Conservation (phyloP, 306 rosid genomes). For the Glycyrrhiza uralensis region DNA sequence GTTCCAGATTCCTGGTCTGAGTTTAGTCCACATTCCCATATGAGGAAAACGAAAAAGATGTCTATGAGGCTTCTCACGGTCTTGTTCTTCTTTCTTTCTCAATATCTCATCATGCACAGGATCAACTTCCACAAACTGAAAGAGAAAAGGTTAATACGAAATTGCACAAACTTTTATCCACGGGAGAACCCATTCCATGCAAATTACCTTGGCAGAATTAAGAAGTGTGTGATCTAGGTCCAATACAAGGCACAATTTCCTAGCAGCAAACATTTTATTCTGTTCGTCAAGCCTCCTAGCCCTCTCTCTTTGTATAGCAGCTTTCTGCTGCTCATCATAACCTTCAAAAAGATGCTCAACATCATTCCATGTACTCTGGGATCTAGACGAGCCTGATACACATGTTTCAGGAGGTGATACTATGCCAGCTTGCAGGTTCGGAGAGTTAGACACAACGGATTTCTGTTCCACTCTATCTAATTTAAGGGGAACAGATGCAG, state of each 20-base stretch:
- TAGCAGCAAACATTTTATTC: slow-evolving; percentile 87
- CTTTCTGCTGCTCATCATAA: slow-evolving; percentile 86
- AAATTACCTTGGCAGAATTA: slow-evolving; percentile 94
- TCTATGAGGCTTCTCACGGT: slow-evolving; percentile 73
- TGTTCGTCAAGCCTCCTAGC: slow-evolving; percentile 89
- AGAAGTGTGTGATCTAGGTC: slow-evolving; percentile 98
- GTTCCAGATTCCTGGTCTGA: slow-evolving; percentile 96
- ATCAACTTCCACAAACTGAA: slow-evolving; percentile 94
- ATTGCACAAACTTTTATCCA: slow-evolving; percentile 8
- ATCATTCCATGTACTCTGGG: slow-evolving; percentile 76
- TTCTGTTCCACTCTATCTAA: slow-evolving; percentile 51
- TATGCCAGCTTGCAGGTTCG: slow-evolving; percentile 37
- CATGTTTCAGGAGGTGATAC: slow-evolving; percentile 47
- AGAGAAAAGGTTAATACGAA: slow-evolving; percentile 28
- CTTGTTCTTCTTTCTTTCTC: slow-evolving; percentile 89
- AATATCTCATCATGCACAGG: slow-evolving; percentile 87
- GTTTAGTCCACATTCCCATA: slow-evolving; percentile 99
- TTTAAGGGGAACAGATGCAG: slow-evolving; percentile 46
- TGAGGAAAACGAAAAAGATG: slow-evolving; percentile 93
- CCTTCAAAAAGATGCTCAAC: slow-evolving; percentile 87
- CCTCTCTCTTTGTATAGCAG: slow-evolving; percentile 96
- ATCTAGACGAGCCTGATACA: slow-evolving; percentile 41
- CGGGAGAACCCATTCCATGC: slow-evolving; percentile 21
- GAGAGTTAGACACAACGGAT: slow-evolving; percentile 38
- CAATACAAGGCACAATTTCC: slow-evolving; percentile 91